phyloP scores from a whole-genome alignment of 2,329 filamentous ascomycete genomes.

The Chaetomiaceae sp. region DNA sequence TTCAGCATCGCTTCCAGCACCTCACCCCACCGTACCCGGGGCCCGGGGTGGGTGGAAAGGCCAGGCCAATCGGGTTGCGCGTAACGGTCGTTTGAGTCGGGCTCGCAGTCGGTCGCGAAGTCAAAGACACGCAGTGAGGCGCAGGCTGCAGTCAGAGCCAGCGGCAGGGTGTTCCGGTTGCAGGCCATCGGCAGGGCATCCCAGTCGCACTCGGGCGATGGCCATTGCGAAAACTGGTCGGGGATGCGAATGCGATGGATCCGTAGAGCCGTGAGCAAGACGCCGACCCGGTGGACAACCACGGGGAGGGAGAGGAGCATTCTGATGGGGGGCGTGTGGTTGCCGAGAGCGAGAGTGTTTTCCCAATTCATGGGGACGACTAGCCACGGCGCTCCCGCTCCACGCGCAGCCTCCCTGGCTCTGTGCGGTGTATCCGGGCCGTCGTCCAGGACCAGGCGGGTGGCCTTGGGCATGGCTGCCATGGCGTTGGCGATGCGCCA shows the following conservation, averaged over 20 bases:
- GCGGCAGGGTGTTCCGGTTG: no score
- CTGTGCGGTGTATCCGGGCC: background rate
- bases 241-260: background rate
- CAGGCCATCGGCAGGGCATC: background rate
- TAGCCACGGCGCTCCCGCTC: background rate
- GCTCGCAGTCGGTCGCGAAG: background rate
- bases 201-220: background rate
- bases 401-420: no score
- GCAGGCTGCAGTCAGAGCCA: background rate
- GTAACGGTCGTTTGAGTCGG: background rate
- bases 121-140: background rate
- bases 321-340: background rate
- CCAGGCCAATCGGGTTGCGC: background rate
- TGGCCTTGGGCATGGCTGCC: background rate
- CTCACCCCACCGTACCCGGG: background rate
- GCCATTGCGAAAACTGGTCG: background rate
- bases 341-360: background rate
- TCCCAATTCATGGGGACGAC: background rate
- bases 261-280: background rate
- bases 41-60: background rate
- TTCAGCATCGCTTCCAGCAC: no score
- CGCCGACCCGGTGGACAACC: background rate
- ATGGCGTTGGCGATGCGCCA: background rate
- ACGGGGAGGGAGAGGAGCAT: background rate
- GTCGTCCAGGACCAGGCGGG: background rate